Evolutionary conservation across 1,284 basidiomycete genomes (phyloP), one percentile per base, ranked within the genome.

Genomic region (Sanghuangporus weigelae): DNA sequence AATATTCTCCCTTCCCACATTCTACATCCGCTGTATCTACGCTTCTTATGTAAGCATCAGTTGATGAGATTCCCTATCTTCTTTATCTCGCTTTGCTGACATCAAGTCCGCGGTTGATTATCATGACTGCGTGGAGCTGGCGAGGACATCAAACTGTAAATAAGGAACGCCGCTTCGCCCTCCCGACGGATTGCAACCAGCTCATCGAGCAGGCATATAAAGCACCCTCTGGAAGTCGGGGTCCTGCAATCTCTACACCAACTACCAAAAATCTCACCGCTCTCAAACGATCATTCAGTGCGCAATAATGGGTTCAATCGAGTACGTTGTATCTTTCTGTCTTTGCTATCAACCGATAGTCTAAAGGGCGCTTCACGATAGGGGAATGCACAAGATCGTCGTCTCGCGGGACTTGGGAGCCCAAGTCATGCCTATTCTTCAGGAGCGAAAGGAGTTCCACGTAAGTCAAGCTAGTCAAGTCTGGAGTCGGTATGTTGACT

Each of bases 381-480:
- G 60, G 31, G 60, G 60, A 56, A 57, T 54, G 54, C 67, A 63
- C 38, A 90, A 89, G 72, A 78, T 93, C 65, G 82, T 93, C 23
- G 79, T 93, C 35, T 83, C 82, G 48, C 82, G 88, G 61, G 74
- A 88, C 69, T 78, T 95, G 53, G 91, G 92, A 1, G 78, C 84
- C 16, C 83, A 90, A 67, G 84, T 86, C 11, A 91, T 93, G 87
- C 78, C 81, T 11, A 70, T 90, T 48, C 79, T 92, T 50, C 67
- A 78, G 36, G 72, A 76, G 23, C 75, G 77, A 44, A 71, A 76
- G n/a, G 81, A 85, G 63, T 71, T 89, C 23, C 83, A 90, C 68
- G 88, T 86, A 69, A 1, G 44, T 46, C 59, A 78, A 67, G 16
- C n/a, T 19, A 19, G 19, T 35, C 26, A 51, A 39, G 62, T 39